A percentile compares a stretch with the other conserved stretches of the same genome.
These are phyloP conservation scores for Stenocarpella maydis DNA, from an alignment of 2,329 filamentous ascomycete genomes.

Conservation along the genomic window DNA sequence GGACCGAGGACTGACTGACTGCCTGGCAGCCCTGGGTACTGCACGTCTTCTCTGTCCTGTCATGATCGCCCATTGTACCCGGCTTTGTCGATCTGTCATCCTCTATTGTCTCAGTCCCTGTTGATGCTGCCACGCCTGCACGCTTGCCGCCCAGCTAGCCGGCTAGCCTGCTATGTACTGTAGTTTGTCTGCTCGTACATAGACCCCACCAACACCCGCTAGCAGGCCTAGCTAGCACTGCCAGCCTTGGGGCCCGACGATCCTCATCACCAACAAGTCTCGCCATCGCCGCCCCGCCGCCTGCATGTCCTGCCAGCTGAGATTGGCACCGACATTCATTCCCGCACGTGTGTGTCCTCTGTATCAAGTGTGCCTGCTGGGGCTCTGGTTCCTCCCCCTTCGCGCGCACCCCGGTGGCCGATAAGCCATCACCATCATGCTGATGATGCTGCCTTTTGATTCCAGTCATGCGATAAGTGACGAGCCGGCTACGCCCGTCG, in stretches of 20 bases:
- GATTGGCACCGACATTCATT: neutral
- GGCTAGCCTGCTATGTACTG: no score
- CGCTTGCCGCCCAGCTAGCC: no score
- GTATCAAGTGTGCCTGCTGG: no score
- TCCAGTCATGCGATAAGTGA: slow-evolving; percentile 26
- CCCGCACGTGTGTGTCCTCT: neutral
- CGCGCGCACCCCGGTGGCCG: neutral
- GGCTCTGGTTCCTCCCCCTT: neutral
- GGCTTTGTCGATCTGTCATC: neutral
- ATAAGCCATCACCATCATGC: slow-evolving; percentile 18
- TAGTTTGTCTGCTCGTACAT: neutral
- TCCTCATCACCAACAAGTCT: slow-evolving; percentile 21
- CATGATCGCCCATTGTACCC: neutral
- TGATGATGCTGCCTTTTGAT: neutral
- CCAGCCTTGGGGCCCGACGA: slow-evolving; percentile 9
- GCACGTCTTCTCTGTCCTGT: neutral
- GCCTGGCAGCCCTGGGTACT: no score
- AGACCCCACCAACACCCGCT: slow-evolving; percentile 5
- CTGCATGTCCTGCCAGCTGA: neutral
- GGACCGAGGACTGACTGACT: no score
- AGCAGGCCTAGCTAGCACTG: neutral
- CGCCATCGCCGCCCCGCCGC: slow-evolving; percentile 12
- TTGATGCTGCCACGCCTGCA: neutral
- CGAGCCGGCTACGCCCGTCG: slow-evolving; percentile 6
- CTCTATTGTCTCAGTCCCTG: neutral